These are phyloP conservation scores for Cyberlindnera meyerae DNA, from an alignment of 805 yeast species.

Conservation along the genomic window DNA sequence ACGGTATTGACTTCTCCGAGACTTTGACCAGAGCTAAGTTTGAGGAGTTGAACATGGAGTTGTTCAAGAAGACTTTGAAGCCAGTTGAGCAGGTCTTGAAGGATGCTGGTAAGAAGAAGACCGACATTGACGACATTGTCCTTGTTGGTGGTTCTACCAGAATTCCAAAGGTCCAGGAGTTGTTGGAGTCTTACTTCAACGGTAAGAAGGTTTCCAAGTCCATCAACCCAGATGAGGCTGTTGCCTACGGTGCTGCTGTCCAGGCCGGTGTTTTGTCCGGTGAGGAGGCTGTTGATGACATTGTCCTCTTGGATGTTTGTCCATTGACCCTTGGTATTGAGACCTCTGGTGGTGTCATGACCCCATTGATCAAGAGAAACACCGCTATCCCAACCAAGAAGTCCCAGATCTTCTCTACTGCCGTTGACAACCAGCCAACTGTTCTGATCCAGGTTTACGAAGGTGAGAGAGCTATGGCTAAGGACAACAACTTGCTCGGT, in stretches of 20 bases:
- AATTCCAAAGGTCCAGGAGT: conserved; percentile 96
- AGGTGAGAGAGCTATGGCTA: conserved; percentile 94
- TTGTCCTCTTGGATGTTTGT: conserved; percentile 86
- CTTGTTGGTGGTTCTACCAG: conserved; percentile 99
- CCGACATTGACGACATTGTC: conserved; percentile 90
- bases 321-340: conserved; percentile 94
- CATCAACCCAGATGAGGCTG: conserved; percentile 99
- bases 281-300: conserved; percentile 88
- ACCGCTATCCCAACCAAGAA: conserved; percentile 94
- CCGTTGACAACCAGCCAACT: conserved; percentile 94
- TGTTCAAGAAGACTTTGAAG: conserved; percentile 90
- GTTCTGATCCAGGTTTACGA: conserved; percentile 91
- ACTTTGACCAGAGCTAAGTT: conserved; percentile 96
- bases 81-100: conserved; percentile 95
- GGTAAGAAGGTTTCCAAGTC: conserved; percentile 97
- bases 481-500: conserved; percentile 87
- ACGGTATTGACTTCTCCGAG: conserved; percentile 94
- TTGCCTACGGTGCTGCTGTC: conserved; percentile 98
- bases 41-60: conserved; percentile 90
- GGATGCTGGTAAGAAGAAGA: conserved; percentile 84
- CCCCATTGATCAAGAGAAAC: conserved; percentile 90
- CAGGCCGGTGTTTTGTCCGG: conserved; percentile 98
- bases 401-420: conserved; percentile 92
- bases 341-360: conserved; percentile 97
- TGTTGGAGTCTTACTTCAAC: conserved; percentile 82